Evolutionary conservation across 148 eudicot genomes (phyloP).

Genomic region (Rhododendron ovatum): DNA sequence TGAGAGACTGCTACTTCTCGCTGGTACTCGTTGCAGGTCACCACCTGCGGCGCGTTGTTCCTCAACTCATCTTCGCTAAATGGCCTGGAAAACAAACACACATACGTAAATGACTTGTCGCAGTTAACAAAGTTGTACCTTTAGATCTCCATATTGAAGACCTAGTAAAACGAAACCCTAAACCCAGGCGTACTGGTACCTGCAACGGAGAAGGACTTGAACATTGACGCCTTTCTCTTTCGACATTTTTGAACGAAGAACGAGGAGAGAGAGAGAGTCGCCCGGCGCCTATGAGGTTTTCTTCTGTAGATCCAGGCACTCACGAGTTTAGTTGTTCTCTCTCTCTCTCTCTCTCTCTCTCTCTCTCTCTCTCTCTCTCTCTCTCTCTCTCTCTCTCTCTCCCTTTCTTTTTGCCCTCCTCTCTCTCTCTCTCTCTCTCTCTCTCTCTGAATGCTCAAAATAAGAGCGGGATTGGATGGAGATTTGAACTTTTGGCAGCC

Average conservation of each 20-base stretch:
- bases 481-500: slow-evolving; percentile 15
- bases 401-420: not conserved
- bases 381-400: not conserved
- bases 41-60: slow-evolving; percentile 87
- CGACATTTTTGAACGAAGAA: slow-evolving; percentile 40
- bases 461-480: slow-evolving; percentile 8
- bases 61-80: slow-evolving; percentile 83
- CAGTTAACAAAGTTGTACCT: not conserved
- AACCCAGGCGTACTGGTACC: slow-evolving; percentile 28
- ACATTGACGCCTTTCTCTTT: slow-evolving; percentile 91
- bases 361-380: not conserved
- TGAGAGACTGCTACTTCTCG: slow-evolving; percentile 89
- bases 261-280: not conserved
- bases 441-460: not conserved
- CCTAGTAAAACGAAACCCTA: not conserved
- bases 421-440: not conserved
- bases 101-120: not conserved
- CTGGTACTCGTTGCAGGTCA: slow-evolving; percentile 79
- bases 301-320: slow-evolving; percentile 9
- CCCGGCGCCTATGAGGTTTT: not conserved
- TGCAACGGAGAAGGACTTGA: slow-evolving; percentile 82
- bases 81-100: slow-evolving; percentile 48
- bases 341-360: slow-evolving; percentile 1
- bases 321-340: not conserved
- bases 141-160: not conserved